These are phyloP conservation scores for Puccinia triticina DNA, from an alignment of 1,284 basidiomycete genomes.

Conservation along the genomic window DNA sequence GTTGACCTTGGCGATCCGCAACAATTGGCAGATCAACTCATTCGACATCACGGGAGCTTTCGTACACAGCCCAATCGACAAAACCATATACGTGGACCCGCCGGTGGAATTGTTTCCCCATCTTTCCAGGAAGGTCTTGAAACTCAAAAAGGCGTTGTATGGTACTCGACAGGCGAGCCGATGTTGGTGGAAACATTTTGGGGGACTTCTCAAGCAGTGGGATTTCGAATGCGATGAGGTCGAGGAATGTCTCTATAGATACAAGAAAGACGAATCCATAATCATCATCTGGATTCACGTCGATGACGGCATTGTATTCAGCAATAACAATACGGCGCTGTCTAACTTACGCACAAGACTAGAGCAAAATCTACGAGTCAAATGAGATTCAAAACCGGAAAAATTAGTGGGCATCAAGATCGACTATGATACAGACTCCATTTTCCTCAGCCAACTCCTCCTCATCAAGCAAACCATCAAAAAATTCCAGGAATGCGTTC, in stretches of 20 bases:
- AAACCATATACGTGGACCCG: no score
- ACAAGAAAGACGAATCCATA: no score
- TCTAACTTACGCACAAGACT: background rate
- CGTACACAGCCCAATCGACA: no score
- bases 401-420: background rate
- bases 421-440: background rate
- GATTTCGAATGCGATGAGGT: background rate
- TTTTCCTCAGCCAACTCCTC: background rate
- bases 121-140: no score
- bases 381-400: background rate
- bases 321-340: background rate
- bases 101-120: no score
- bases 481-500: background rate
- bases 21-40: background rate
- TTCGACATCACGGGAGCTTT: conserved; percentile 15
- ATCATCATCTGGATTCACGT: no score
- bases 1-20: background rate
- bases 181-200: conserved; percentile 12
- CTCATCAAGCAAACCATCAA: background rate
- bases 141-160: no score
- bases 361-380: background rate
- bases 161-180: no score
- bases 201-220: background rate
- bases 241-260: no score
- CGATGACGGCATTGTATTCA: background rate